Conservation (phyloP, 1,139 yeast genomes). For the Hansenula anomala region DNA sequence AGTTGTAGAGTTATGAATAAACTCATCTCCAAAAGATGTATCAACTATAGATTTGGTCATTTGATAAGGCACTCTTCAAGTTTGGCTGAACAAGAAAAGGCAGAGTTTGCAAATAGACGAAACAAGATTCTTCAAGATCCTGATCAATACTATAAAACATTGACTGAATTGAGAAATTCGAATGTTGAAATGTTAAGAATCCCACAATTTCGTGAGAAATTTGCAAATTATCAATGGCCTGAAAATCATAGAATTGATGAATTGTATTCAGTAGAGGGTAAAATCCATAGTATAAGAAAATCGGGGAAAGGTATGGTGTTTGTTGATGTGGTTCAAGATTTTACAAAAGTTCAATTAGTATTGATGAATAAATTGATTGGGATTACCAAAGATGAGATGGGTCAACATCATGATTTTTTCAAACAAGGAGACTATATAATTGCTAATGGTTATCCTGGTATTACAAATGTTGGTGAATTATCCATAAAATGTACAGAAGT, state of each 20-base stretch:
- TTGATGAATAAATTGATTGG: constrained; percentile 48
- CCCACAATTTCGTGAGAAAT: constrained; percentile 27
- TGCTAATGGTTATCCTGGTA: constrained; percentile 65
- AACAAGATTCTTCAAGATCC: constrained; percentile 5
- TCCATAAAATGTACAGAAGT: constrained; percentile 58
- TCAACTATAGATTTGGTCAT: background rate
- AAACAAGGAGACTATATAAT: constrained; percentile 69
- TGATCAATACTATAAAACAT: constrained; percentile 16
- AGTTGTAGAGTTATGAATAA: too few species aligned
- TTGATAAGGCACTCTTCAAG: constrained; percentile 10
- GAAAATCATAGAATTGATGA: constrained; percentile 21
- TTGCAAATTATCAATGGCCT: constrained; percentile 16
- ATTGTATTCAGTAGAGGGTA: constrained; percentile 42
- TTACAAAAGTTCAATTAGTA: constrained; percentile 51
- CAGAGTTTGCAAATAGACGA: constrained; percentile 39
- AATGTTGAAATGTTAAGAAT: constrained; percentile 20
- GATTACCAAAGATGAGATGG: constrained; percentile 38
- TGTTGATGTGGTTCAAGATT: constrained; percentile 62
- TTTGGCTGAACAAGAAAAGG: constrained; percentile 25
- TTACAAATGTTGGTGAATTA: constrained; percentile 73
- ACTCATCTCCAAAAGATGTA: too few species aligned
- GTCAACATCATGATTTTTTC: constrained; percentile 38
- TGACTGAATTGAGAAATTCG: constrained; percentile 6
- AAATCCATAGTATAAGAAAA: constrained; percentile 49
- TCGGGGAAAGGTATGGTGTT: constrained; percentile 67